Conservation (phyloP, 2,329 filamentous ascomycete genomes). For the Myriosclerotinia duriaeana region DNA sequence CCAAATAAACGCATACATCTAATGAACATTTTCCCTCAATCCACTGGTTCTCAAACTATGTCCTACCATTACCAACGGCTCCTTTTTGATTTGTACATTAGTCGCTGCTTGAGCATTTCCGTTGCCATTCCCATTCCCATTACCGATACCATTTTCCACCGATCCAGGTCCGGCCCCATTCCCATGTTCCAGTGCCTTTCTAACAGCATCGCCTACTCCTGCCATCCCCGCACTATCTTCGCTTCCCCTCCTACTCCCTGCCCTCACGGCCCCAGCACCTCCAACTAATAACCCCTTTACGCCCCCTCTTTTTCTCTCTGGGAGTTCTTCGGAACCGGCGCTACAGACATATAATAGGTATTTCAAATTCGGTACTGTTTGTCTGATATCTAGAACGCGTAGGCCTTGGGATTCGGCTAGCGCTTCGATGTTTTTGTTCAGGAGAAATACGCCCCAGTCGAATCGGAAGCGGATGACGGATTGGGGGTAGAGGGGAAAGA, state of each 20-base stretch:
- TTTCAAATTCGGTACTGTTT: constrained; percentile 90
- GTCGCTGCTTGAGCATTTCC: background rate
- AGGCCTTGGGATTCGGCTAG: constrained; percentile 66
- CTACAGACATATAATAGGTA: constrained; percentile 89
- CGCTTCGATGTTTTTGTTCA: constrained; percentile 90
- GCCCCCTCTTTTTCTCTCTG: constrained; percentile 60
- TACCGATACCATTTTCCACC: constrained; percentile 20
- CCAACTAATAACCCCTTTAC: constrained; percentile 59
- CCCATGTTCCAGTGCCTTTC: constrained; percentile 36
- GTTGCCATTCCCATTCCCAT: constrained; percentile 28
- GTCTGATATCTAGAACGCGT: constrained; percentile 82
- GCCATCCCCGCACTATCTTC: constrained; percentile 34
- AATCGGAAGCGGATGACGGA: constrained; percentile 80
- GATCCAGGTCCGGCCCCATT: constrained; percentile 17
- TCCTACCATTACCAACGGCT: constrained; percentile 30
- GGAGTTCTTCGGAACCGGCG: constrained; percentile 66
- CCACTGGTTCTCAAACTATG: constrained; percentile 41
- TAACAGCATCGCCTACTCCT: constrained; percentile 32
- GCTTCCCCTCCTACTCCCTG: constrained; percentile 36
- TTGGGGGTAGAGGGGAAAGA: constrained; percentile 79
- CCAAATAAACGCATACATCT: background rate
- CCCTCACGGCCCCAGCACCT: constrained; percentile 41
- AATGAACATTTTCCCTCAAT: constrained; percentile 37
- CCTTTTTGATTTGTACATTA: constrained; percentile 14
- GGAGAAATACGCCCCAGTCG: constrained; percentile 92